These are phyloP conservation scores for Sporothrix euskadiensis DNA, from an alignment of 2,329 filamentous ascomycete species.

Conservation along the genomic window DNA sequence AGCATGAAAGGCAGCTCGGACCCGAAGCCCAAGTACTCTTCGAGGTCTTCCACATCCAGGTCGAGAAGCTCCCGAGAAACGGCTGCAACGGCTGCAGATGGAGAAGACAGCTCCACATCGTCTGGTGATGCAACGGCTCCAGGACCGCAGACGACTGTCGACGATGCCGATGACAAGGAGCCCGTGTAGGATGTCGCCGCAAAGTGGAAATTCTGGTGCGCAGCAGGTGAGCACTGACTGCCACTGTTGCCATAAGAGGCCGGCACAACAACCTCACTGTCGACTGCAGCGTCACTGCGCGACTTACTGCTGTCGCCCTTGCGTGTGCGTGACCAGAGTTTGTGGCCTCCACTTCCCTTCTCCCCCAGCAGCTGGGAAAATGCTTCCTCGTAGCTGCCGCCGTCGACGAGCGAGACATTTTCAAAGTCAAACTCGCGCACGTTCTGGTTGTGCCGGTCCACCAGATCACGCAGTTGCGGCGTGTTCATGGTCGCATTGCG, in stretches of 20 bases:
- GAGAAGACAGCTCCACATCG: conserved; percentile 46
- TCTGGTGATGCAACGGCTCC: conserved; percentile 30
- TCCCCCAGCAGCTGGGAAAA: conserved; percentile 67
- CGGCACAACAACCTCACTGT: background rate
- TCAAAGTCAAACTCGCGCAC: conserved; percentile 80
- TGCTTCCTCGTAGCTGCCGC: conserved; percentile 78
- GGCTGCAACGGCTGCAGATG: conserved; percentile 58
- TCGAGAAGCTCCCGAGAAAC: conserved; percentile 53
- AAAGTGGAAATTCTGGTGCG: conserved; percentile 35
- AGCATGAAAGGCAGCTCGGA: conserved; percentile 20
- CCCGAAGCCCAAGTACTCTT: conserved; percentile 36
- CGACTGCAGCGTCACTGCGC: conserved; percentile 19
- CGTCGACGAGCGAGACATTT: conserved; percentile 66
- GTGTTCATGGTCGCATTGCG: conserved; percentile 73
- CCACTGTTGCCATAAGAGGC: too few species aligned
- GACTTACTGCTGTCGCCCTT: conserved; percentile 40
- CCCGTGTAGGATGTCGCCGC: conserved; percentile 30
- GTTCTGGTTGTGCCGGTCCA: conserved; percentile 64
- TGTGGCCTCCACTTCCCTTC: conserved; percentile 43
- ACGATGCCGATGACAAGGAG: conserved; percentile 28
- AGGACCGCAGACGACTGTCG: conserved; percentile 16
- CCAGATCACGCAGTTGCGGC: conserved; percentile 68
- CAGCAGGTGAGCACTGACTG: background rate
- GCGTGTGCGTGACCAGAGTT: conserved; percentile 45
- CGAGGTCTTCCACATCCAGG: conserved; percentile 44